phyloP scores from a whole-genome alignment of 768 basidiomycete genomes.

The Hygrophorus pudorinus region DNA sequence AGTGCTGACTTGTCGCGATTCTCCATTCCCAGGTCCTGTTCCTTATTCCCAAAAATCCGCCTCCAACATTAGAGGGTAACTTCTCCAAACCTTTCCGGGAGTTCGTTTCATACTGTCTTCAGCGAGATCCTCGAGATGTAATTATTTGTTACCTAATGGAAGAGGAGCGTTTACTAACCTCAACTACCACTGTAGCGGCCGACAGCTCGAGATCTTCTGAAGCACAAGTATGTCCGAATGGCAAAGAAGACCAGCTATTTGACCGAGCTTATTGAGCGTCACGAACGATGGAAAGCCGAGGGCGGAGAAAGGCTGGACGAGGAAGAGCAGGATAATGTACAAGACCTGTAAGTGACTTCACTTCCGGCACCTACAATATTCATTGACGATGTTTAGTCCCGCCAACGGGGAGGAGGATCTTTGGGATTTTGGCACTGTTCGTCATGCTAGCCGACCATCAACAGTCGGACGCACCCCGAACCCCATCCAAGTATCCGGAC shows the following conservation, averaged over 20 bases:
- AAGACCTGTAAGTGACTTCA: constrained; percentile 48
- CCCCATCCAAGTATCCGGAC: constrained; percentile 50
- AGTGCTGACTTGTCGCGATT: background rate
- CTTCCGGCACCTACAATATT: constrained; percentile 4
- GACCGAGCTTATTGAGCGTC: constrained; percentile 91
- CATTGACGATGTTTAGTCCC: constrained; percentile 26
- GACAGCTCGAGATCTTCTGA: constrained; percentile 87
- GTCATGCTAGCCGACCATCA: constrained; percentile 48
- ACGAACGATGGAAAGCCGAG: constrained; percentile 88
- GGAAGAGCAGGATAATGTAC: constrained; percentile 48
- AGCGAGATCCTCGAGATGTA: constrained; percentile 89
- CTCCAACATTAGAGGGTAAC: constrained; percentile 79
- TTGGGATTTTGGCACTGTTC: constrained; percentile 98
- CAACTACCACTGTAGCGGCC: constrained; percentile 58
- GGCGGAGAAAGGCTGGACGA: constrained; percentile 72
- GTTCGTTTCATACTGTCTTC: constrained; percentile 87
- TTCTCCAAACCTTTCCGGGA: constrained; percentile 93
- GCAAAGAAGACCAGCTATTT: constrained; percentile 93
- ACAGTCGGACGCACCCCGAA: constrained; percentile 62
- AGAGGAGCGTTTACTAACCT: background rate
- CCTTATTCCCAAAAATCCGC: constrained; percentile 96
- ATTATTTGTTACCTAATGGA: constrained; percentile 17
- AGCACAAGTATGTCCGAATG: constrained; percentile 92
- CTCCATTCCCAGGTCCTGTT: constrained; percentile 69
- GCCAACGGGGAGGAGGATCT: constrained; percentile 65